Evolutionary conservation across 1,284 basidiomycete genomes (phyloP).

Genomic region (Malassezia caprae): DNA sequence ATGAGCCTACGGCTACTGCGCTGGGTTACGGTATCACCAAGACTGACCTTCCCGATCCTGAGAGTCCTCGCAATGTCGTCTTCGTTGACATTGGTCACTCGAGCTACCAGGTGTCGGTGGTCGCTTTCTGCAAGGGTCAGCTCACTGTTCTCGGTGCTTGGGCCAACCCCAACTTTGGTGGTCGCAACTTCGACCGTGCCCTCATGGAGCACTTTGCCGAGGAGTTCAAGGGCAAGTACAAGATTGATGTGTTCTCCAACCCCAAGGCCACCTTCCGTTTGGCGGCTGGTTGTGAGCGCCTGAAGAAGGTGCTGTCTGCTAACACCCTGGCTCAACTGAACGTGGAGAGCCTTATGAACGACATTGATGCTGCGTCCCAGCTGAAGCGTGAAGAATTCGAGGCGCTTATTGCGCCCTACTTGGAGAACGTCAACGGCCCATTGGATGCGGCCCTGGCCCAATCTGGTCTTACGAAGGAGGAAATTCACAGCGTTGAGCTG

Average conservation of each 20-base stretch:
- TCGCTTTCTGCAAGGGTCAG: slow-evolving; percentile 46
- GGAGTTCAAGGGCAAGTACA: slow-evolving; percentile 48
- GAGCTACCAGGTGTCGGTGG: slow-evolving; percentile 46
- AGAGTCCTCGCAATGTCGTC: slow-evolving; percentile 44
- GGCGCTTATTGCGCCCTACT: slow-evolving; percentile 37
- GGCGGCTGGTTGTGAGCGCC: slow-evolving; percentile 43
- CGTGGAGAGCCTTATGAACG: slow-evolving; percentile 47
- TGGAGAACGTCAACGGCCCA: slow-evolving; percentile 33
- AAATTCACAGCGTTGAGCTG: slow-evolving; percentile 44
- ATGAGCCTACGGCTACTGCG: slow-evolving; percentile 46
- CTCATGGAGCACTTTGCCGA: slow-evolving; percentile 46
- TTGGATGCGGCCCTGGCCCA: slow-evolving; percentile 40
- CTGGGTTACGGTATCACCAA: slow-evolving; percentile 48
- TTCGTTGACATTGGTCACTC: slow-evolving; percentile 48
- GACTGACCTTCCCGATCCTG: slow-evolving; percentile 46
- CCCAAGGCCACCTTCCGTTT: slow-evolving; percentile 47
- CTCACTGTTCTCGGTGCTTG: slow-evolving; percentile 45
- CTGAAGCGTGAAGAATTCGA: slow-evolving; percentile 48
- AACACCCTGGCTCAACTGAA: slow-evolving; percentile 46
- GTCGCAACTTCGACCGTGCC: slow-evolving; percentile 46
- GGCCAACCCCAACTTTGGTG: slow-evolving; percentile 46
- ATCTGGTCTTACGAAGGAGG: slow-evolving; percentile 42
- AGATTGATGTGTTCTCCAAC: slow-evolving; percentile 46
- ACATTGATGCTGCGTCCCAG: slow-evolving; percentile 45
- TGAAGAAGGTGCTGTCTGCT: slow-evolving; percentile 48